Percentiles rank a stretch among this genome's conserved stretches.
Conservation (phyloP, 169 alveolate genomes). For the Plasmodium coatneyi region DNA sequence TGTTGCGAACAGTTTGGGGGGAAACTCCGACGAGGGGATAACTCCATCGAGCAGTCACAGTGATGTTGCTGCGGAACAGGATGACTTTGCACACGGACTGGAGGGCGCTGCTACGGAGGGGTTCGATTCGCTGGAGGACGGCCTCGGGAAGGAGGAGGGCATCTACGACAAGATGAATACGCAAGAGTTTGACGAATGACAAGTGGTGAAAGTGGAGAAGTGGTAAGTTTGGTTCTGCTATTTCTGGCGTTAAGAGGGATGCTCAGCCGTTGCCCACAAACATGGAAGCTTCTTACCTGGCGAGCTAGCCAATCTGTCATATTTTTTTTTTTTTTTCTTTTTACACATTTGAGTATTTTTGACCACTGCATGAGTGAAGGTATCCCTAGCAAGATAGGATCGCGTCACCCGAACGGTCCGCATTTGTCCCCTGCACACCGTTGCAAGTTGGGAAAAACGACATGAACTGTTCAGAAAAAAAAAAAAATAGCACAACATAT, state of each 20-base stretch:
- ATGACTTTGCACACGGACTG: not conserved
- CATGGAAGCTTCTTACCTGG: not conserved
- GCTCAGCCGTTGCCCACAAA: not conserved
- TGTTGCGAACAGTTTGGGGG: not conserved
- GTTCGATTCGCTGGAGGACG: constrained; percentile 1
- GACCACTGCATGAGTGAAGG: not conserved
- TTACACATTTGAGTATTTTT: not conserved
- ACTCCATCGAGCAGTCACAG: not conserved
- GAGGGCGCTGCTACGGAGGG: constrained; percentile 5
- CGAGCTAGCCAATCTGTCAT: not conserved
- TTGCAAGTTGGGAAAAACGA: not conserved
- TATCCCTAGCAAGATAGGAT: not conserved
- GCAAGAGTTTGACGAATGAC: constrained; percentile 60
- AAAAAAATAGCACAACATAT: too few species aligned
- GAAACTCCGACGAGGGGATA: not conserved
- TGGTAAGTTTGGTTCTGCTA: not conserved
- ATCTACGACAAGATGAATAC: constrained; percentile 64
- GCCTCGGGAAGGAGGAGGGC: constrained; percentile 46
- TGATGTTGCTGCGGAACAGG: not conserved
- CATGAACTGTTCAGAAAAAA: not conserved
- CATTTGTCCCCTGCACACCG: not conserved
- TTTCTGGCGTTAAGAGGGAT: not conserved
- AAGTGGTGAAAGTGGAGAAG: not conserved
- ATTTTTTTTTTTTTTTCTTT: not conserved
- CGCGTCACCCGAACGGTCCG: not conserved